These are phyloP conservation scores for Solanum sitiens DNA, from an alignment of 257 asterid species.

Conservation along the genomic window DNA sequence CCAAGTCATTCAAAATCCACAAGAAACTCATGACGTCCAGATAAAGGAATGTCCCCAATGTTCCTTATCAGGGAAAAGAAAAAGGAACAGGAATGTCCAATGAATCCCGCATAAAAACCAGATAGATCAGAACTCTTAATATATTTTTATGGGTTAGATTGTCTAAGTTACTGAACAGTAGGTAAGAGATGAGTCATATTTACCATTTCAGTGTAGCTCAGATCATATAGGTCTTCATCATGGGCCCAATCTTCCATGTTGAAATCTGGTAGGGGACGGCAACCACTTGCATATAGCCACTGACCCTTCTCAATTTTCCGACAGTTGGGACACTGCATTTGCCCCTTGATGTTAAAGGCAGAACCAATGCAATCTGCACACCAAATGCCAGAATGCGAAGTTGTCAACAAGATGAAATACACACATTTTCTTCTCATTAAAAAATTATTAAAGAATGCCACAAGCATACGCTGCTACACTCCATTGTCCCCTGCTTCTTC, in stretches of 20 bases:
- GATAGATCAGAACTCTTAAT: neutral
- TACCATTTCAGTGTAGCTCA: constrained; percentile 87
- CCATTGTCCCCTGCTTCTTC: neutral
- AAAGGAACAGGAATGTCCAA: neutral
- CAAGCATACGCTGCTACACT: neutral
- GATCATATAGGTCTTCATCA: constrained; percentile 88
- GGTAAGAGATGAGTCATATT: neutral
- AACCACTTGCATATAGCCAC: constrained; percentile 88
- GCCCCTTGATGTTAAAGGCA: constrained; percentile 91
- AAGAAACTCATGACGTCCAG: neutral
- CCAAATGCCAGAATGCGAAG: neutral
- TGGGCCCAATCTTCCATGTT: constrained; percentile 85
- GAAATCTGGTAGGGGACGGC: constrained; percentile 71
- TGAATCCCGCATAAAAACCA: neutral
- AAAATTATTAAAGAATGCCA: neutral
- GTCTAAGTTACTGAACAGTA: neutral
- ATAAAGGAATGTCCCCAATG: neutral
- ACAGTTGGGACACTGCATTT: constrained; percentile 99
- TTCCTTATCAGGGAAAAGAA: neutral
- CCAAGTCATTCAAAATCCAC: neutral
- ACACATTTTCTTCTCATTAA: neutral
- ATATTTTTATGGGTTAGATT: neutral
- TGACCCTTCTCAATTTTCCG: constrained; percentile 95
- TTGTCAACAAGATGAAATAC: neutral
- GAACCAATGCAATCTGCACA: constrained; percentile 97